Percentiles rank a stretch among this genome's conserved stretches.
Evolutionary conservation across 192 early-diverging fungal species (phyloP).

Genomic region (Neocallimastix lanati): DNA sequence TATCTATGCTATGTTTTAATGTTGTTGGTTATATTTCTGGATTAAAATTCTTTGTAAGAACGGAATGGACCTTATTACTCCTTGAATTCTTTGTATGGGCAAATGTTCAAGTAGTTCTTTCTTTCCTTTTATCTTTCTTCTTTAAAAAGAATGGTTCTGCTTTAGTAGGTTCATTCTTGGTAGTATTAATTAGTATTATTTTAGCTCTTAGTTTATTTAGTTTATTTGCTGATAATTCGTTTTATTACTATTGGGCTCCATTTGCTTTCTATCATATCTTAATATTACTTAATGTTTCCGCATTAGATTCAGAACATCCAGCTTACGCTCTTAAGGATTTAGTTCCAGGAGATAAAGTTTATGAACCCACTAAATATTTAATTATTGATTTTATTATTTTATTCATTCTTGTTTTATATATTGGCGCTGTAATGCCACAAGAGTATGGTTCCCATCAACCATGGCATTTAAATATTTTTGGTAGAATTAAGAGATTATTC

Average conservation of each 20-base stretch:
- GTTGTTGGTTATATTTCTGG: slow-evolving; percentile 25
- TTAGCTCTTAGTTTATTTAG: slow-evolving; percentile 27
- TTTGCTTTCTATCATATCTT: slow-evolving; percentile 50
- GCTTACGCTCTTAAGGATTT: neutral
- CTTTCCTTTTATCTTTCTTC: slow-evolving; percentile 40
- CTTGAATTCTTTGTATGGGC: slow-evolving; percentile 48
- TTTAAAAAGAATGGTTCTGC: slow-evolving; percentile 36
- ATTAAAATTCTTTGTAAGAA: slow-evolving; percentile 43
- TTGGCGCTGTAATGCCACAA: too few relatives aligned
- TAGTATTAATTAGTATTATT: slow-evolving; percentile 49
- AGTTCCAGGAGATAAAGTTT: too few relatives aligned
- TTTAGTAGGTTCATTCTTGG: slow-evolving; percentile 34
- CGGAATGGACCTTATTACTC: slow-evolving; percentile 24
- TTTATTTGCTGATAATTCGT: slow-evolving; percentile 10
- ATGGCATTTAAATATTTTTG: too few relatives aligned
- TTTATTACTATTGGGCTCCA: slow-evolving; percentile 46
- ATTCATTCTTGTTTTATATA: too few relatives aligned
- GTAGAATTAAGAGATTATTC: too few relatives aligned
- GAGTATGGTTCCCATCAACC: too few relatives aligned
- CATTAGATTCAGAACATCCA: too few relatives aligned
- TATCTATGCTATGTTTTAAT: slow-evolving; percentile 37
- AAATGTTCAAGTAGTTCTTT: slow-evolving; percentile 36
- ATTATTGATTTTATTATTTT: too few relatives aligned
- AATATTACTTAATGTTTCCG: too few relatives aligned
- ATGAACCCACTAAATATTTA: too few relatives aligned